A percentile compares a stretch with the other conserved stretches of the same genome.
Conservation (phyloP, 305 asterid species). For the Lippia alba region DNA sequence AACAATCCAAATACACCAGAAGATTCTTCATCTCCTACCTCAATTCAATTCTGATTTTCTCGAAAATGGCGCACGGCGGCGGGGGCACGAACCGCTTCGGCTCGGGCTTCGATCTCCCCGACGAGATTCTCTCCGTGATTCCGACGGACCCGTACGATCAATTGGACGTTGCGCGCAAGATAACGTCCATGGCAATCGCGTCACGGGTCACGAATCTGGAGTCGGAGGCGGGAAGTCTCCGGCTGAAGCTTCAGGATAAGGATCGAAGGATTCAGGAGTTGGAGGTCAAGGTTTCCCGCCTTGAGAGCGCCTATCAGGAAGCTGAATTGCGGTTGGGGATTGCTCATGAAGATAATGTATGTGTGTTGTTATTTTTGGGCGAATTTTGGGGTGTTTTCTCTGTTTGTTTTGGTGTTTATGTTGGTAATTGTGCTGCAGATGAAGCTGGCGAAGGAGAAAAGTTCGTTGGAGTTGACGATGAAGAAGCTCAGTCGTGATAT, state of each 20-base stretch:
- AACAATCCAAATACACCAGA: neutral
- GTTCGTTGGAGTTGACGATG: slow-evolving; percentile 49
- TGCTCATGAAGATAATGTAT: slow-evolving; percentile 66
- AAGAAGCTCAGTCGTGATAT: slow-evolving; percentile 73
- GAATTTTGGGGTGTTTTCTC: neutral
- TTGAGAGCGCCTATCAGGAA: slow-evolving; percentile 52
- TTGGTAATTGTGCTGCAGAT: slow-evolving; percentile 36
- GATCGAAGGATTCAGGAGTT: slow-evolving; percentile 55
- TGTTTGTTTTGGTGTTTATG: neutral
- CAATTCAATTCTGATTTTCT: neutral
- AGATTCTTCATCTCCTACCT: neutral
- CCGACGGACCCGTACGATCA: slow-evolving; percentile 75
- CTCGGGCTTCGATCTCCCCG: slow-evolving; percentile 47
- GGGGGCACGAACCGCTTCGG: slow-evolving; percentile 38
- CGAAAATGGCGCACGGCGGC: slow-evolving; percentile 49
- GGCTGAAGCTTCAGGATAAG: slow-evolving; percentile 55
- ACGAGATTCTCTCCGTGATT: slow-evolving; percentile 57
- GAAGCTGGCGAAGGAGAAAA: slow-evolving; percentile 64
- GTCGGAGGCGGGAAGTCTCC: slow-evolving; percentile 52
- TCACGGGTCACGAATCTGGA: slow-evolving; percentile 69
- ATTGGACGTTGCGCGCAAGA: slow-evolving; percentile 72
- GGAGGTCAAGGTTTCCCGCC: slow-evolving; percentile 56
- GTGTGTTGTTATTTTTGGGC: slow-evolving; percentile 30
- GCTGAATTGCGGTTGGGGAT: slow-evolving; percentile 57
- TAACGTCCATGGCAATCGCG: slow-evolving; percentile 72